Evolutionary conservation across 352 stramenopile genomes (phyloP).

Genomic region (Blastocystis sp.): DNA sequence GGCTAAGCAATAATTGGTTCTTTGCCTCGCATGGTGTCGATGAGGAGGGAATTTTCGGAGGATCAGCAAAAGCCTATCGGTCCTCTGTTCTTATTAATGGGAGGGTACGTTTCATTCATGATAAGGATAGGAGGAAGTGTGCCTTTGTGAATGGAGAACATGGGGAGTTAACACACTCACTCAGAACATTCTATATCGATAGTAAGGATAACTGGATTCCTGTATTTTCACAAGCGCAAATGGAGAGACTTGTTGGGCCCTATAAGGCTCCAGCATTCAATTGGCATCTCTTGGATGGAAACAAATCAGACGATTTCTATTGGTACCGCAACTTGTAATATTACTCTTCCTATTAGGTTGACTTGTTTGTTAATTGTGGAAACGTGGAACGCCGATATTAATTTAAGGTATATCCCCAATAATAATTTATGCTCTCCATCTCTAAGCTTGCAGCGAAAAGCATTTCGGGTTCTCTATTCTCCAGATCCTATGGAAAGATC

Average conservation of each 20-base stretch:
- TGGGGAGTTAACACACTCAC: not conserved
- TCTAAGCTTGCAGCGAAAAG: conserved; percentile 8
- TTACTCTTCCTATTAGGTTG: no score
- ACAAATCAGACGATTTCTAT: no score
- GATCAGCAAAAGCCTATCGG: not conserved
- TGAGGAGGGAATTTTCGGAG: not conserved
- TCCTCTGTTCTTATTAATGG: conserved; percentile 1
- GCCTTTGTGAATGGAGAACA: conserved; percentile 2
- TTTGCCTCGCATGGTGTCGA: not conserved
- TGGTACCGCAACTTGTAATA: no score
- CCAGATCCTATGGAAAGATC: conserved; percentile 34
- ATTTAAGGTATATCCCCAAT: not conserved
- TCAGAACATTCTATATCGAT: no score
- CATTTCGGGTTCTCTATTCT: not conserved
- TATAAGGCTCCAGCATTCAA: no score
- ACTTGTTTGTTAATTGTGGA: not conserved
- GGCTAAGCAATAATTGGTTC: conserved; percentile 40
- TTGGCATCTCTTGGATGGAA: no score
- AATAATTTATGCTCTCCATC: not conserved
- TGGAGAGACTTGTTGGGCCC: no score
- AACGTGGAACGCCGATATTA: conserved; percentile 3
- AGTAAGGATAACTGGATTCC: no score
- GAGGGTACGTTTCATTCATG: not conserved
- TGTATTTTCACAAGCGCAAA: no score
- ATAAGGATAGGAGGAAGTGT: not conserved